Conservation (phyloP, 495 filamentous ascomycete genomes). For the Sporormia fimetaria region DNA sequence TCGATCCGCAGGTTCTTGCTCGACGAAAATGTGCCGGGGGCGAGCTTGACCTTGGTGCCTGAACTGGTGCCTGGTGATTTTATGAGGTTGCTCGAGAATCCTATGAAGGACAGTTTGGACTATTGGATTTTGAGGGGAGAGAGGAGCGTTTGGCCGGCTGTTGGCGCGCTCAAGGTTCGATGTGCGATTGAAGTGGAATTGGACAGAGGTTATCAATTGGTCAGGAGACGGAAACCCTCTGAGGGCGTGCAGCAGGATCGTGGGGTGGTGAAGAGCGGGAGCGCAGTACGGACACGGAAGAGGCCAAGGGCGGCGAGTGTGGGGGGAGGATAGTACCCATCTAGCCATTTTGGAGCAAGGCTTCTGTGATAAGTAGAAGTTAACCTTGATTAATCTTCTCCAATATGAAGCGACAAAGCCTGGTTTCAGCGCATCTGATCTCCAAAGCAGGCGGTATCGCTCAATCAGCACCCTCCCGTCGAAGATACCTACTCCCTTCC, state of each 20-base stretch:
- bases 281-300: slow-evolving; percentile 15
- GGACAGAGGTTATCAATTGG: slow-evolving; percentile 70
- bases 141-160: slow-evolving; percentile 83
- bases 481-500: slow-evolving; percentile 40
- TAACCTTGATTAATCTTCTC: too few relatives aligned
- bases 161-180: slow-evolving; percentile 69
- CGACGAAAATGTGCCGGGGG: slow-evolving; percentile 75
- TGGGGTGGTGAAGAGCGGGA: slow-evolving; percentile 18
- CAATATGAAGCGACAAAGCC: too few relatives aligned
- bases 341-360: too few relatives aligned
- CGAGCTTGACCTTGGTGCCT: slow-evolving; percentile 71
- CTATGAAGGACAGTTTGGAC: slow-evolving; percentile 60
- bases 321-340: slow-evolving; percentile 17
- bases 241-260: slow-evolving; percentile 21
- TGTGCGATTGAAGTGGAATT: slow-evolving; percentile 80
- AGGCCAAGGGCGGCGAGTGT: slow-evolving; percentile 24
- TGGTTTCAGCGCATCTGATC: too few relatives aligned
- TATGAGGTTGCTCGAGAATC: slow-evolving; percentile 63
- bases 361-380: too few relatives aligned
- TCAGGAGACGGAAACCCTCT: slow-evolving; percentile 48
- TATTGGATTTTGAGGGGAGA: slow-evolving; percentile 84
- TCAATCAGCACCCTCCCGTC: slow-evolving; percentile 45
- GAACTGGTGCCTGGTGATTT: slow-evolving; percentile 64
- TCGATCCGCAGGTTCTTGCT: slow-evolving; percentile 66
- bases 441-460: not conserved